Evolutionary conservation across 345 rosid species (phyloP), one percentile per base, ranked within the genome.

Genomic region (Pugionium dolabratum): DNA sequence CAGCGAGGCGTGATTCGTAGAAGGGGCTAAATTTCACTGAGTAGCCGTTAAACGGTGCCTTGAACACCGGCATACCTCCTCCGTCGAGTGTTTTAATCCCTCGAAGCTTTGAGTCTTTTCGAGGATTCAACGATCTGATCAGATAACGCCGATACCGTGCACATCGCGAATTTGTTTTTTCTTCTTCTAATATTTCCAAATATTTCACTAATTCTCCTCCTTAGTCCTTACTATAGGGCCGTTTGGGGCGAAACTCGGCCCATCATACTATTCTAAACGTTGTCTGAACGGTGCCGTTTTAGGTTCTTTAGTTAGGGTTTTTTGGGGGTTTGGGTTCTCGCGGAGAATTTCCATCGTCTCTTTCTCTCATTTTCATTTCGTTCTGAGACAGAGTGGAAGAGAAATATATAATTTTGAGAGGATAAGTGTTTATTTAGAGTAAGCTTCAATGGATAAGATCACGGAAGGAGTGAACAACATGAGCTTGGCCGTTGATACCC

Each of bases 21-120:
- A 90, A 90, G 0, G 98, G 98, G 52, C 94, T 86, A 80, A 93
- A 90, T 66, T 81, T 86, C 35, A 93, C 97, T 59, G 91, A 81
- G 84, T 93, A 87, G 57, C 98, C 94, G 64, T 87, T 85, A 62
- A 91, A 91, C 2, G 95, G 89, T 4, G 95, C 74, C 52, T 83
- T 89, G 84, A 86, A 90, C 75, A 81, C 66, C 18, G 97, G 91
- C 97, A 92, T 92, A 36, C 78, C 39, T 35, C 4, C 70, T 56
- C 65, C 75, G 75, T 59, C 46, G 59, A 64, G 62, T 53, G 34
- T 2, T 33, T 37, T n/a, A 37, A 39, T 37, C 61, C 8, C 36
- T 46, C 41, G 7, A 25, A 45, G 18, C 18, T 54, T 32, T 41
- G 45, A 18, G 51, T 41, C 54, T 51, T 54, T 29, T 66, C 54